Base-by-base conservation (phyloP, 2,329 filamentous ascomycete genomes). In the Emericellopsis cladophorae region DNA sequence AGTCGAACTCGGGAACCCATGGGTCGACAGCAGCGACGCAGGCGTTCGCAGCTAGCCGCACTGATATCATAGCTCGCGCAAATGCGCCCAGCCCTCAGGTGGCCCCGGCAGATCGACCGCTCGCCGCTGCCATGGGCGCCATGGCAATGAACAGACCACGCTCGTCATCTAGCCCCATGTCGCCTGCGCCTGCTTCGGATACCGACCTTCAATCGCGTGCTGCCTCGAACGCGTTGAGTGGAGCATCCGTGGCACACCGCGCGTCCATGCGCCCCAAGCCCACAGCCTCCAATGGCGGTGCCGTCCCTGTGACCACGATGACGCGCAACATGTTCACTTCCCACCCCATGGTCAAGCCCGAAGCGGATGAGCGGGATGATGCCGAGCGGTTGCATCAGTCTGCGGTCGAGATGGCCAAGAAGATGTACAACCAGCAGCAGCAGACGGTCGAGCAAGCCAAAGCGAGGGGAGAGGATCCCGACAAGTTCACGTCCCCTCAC, bases 351-450 rank as follows among this genome's bases (percentile, higher is more conserved):
- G 76, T 93, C 4, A 70, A 76, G 22, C 65, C 74, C 2, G 85
- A 93, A 52, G 63, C 78, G 0, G 81, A 92, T 33, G 87, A 95
- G 52, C 74, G 79, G 56, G 79, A 74, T 45, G 76, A 74, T 43
- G 74, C 80, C 36, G 82, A 87, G 48, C 77, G 79, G 5, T 66
- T 94, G 3, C 82, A 81, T 47, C 85, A 87, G 24, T 90, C 87
- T 16, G 87, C 89, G 3, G 67, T 95, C 4, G 85, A 84, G 10
- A 94, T 95, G 87, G 88, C 89, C 7, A 84, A 81, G 59, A 77
- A 82, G 49, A 90, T 95, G 79, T 95, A 88, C 54, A 74, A 68
- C 10, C 67, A 76, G 29, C 80, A 87, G 49, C 76, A 85, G 46
- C 74, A 72, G 45, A 71, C 70, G 45, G 66, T 73, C 2, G 72